A percentile compares a stretch with the other conserved stretches of the same genome.
phyloP scores from a whole-genome alignment of 1,284 basidiomycete species.

The Leucoagaricus sp. region DNA sequence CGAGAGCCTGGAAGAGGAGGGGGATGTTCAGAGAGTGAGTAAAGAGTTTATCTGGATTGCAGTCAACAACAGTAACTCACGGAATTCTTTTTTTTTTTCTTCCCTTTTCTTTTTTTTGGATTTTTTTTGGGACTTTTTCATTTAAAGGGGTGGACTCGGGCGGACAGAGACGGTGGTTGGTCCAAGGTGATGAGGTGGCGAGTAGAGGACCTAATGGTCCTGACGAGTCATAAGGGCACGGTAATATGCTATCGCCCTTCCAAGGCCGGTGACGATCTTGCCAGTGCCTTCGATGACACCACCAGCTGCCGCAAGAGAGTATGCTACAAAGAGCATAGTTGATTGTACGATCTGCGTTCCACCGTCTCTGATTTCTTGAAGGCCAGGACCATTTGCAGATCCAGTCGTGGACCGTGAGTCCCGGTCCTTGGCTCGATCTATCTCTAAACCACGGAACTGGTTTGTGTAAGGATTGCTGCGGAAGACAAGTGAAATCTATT shows the following conservation, averaged over 20 bases:
- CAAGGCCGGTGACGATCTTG: constrained; percentile 4
- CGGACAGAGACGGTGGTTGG: too few relatives aligned
- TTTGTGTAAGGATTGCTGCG: not conserved
- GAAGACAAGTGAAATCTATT: too few relatives aligned
- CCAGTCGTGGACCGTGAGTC: too few relatives aligned
- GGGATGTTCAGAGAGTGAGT: not conserved
- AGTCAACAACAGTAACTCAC: not conserved
- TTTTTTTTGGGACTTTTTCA: not conserved
- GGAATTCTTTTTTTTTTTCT: not conserved
- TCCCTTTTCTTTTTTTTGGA: not conserved
- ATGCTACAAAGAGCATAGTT: not conserved
- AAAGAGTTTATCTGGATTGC: not conserved
- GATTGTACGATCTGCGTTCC: not conserved
- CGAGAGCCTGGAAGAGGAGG: not conserved
- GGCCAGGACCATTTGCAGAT: not conserved
- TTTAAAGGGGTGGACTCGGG: not conserved
- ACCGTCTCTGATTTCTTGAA: not conserved
- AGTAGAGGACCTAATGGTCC: not conserved
- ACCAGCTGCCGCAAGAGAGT: not conserved
- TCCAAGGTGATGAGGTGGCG: not conserved
- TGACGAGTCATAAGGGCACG: not conserved
- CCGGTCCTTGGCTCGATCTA: too few relatives aligned
- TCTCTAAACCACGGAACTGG: too few relatives aligned
- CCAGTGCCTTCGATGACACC: not conserved
- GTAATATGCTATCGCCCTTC: not conserved